Conservation (phyloP, 371 early-diverging fungal species). For the Funneliformis caledonium region DNA sequence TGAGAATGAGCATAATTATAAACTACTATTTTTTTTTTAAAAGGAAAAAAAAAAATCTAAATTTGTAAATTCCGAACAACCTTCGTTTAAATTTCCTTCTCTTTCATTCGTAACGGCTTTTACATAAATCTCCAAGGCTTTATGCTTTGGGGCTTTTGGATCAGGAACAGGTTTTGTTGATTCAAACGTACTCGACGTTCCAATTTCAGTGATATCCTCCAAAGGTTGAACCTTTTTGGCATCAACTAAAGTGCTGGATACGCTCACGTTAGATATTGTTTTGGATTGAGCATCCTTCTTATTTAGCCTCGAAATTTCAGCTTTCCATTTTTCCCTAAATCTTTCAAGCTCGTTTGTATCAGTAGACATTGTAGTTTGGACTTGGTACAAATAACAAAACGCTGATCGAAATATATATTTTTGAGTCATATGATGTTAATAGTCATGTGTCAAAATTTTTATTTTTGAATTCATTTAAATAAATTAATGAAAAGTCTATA, state of each 20-base stretch:
- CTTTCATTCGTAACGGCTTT: conserved; percentile 55
- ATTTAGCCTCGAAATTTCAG: neutral
- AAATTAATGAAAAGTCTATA: too few species aligned
- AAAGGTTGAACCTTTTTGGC: neutral
- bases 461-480: too few species aligned
- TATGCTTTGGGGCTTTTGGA: neutral
- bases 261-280: neutral
- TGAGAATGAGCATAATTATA: neutral
- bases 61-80: conserved; percentile 38
- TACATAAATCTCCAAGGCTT: conserved; percentile 57
- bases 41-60: neutral
- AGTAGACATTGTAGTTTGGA: neutral
- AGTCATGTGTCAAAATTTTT: too few species aligned
- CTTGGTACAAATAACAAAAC: neutral
- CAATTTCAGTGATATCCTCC: neutral
- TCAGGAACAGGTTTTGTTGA: neutral
- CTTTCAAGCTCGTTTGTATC: conserved; percentile 7
- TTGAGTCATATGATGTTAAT: too few species aligned
- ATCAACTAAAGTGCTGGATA: too few species aligned
- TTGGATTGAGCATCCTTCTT: neutral
- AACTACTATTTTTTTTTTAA: neutral
- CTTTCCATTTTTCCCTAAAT: conserved; percentile 9
- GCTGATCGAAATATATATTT: too few species aligned
- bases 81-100: conserved; percentile 58
- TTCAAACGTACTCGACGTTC: neutral